Evolutionary conservation across 2,329 filamentous ascomycete genomes (phyloP).

Genomic region (Sclerotinia trifoliorum): DNA sequence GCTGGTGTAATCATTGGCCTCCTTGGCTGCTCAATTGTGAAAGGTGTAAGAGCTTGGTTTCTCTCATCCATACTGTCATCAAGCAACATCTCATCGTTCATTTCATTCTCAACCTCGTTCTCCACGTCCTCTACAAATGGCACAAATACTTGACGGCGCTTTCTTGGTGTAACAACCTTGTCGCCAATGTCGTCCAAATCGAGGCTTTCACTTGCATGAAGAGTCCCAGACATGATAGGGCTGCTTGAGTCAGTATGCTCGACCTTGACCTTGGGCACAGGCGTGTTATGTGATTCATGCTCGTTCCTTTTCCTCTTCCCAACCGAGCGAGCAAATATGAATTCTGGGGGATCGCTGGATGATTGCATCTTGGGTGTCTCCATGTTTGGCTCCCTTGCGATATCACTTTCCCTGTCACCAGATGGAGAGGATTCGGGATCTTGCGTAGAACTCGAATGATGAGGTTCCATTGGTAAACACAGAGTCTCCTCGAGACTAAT

Average conservation of each 20-base stretch:
- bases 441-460: constrained; percentile 36
- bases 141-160: constrained; percentile 28
- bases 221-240: constrained; percentile 29
- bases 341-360: constrained; percentile 31
- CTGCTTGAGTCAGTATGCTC: constrained; percentile 36
- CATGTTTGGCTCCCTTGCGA: not conserved
- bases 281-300: constrained; percentile 19
- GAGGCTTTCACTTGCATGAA: constrained; percentile 36
- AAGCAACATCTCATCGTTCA: constrained; percentile 9
- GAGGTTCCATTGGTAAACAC: constrained; percentile 24
- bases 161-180: constrained; percentile 40
- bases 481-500: constrained; percentile 19
- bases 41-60: not conserved
- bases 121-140: not conserved
- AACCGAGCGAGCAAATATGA: constrained; percentile 33
- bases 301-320: constrained; percentile 34
- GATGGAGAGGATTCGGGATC: constrained; percentile 24
- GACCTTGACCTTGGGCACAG: constrained; percentile 33
- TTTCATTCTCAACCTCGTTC: not conserved
- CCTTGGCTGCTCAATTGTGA: not conserved
- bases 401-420: not conserved
- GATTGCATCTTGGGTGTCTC: not conserved
- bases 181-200: constrained; percentile 42
- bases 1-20: constrained; percentile 21
- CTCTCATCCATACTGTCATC: constrained; percentile 12